Base-by-base conservation (phyloP, 75 land plant species). In the Sequoia sempervirens region DNA sequence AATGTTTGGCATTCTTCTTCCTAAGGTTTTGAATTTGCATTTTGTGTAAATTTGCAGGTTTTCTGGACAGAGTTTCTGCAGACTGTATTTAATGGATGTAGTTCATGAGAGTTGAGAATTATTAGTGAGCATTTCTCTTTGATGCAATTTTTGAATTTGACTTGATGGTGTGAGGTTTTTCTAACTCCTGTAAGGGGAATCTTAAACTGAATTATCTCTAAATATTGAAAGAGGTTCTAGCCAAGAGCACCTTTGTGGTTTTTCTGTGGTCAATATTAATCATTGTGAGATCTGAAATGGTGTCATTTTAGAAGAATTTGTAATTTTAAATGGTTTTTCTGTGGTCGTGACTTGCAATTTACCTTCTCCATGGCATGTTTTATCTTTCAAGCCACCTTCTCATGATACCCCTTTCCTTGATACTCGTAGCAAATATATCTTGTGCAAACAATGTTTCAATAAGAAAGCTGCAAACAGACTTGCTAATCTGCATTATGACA, bases 1-100 rank as follows among this genome's bases (percentile, higher is more conserved):
- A 36, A 37, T 76, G 17, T 76, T 76, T 76, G 79, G 28, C 28
- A 76, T 76, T 78, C 32, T 20, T 75, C 38, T 38, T 40, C 26
- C 4, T 10, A 43, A 78, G 28, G 12, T 45, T n/a, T 0, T 26
- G 32, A 78, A 43, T 45, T 0, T 78, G 26, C 40, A 37, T 2
- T 78, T n/a, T 12, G 45, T 26, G 46, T 45, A 14, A 37, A 75
- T 54, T 73, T 89, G 83, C 93, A 96, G 95, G 79, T 94, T 92
- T 82, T 89, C 93, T 30, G 97, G 94, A 12, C 99, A 95, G 89
- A 96, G 93, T 83, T 93, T 96, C 82, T 88, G 86, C 76, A 92
- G 89, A 84, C 68, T 95, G 64, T 93, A 95, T 84, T 79, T 95
- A 82, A 93, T 91, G 95, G 96, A 95, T 86, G 92, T 91, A 68